A percentile compares a stretch with the other conserved stretches of the same genome.
These are phyloP conservation scores for Pseudogymnoascus sp. DNA, from an alignment of 2,329 filamentous ascomycete genomes.

Conservation along the genomic window DNA sequence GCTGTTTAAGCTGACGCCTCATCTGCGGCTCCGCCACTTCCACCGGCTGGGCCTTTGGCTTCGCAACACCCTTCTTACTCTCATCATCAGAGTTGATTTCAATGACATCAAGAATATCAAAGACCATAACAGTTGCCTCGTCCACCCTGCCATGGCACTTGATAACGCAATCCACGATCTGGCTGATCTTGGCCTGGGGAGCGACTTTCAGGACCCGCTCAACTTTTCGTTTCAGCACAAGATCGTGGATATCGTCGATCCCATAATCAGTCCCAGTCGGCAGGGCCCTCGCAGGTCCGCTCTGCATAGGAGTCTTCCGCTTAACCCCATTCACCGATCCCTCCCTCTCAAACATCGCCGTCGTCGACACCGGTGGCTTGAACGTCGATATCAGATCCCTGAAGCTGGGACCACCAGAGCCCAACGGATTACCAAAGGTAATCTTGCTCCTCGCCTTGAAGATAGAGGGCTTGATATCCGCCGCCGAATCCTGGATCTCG, in stretches of 20 bases:
- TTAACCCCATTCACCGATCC: not conserved
- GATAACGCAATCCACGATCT: slow-evolving; percentile 42
- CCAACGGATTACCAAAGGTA: not conserved
- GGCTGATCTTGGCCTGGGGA: slow-evolving; percentile 36
- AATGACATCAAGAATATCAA: slow-evolving; percentile 31
- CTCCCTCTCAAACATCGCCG: not conserved
- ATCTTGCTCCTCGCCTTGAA: slow-evolving; percentile 32
- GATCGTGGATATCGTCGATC: slow-evolving; percentile 45
- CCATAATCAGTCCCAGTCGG: slow-evolving; percentile 35
- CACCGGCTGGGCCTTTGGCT: slow-evolving; percentile 10
- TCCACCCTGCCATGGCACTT: slow-evolving; percentile 44
- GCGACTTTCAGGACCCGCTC: slow-evolving; percentile 41
- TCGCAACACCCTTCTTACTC: slow-evolving; percentile 1
- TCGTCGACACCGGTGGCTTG: not conserved
- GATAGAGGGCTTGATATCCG: slow-evolving; percentile 53
- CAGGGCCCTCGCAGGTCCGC: slow-evolving; percentile 36
- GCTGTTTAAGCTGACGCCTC: slow-evolving; percentile 46
- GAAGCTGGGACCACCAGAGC: not conserved
- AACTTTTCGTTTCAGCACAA: slow-evolving; percentile 41
- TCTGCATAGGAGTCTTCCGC: slow-evolving; percentile 24
- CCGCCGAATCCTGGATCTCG: slow-evolving; percentile 39
- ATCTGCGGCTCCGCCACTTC: slow-evolving; percentile 38
- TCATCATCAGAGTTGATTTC: slow-evolving; percentile 6
- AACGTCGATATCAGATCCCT: slow-evolving; percentile 1
- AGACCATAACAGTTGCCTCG: slow-evolving; percentile 43